These are phyloP conservation scores for Thymus mandschuricus DNA, from an alignment of 257 asterid genomes.

Conservation along the genomic window DNA sequence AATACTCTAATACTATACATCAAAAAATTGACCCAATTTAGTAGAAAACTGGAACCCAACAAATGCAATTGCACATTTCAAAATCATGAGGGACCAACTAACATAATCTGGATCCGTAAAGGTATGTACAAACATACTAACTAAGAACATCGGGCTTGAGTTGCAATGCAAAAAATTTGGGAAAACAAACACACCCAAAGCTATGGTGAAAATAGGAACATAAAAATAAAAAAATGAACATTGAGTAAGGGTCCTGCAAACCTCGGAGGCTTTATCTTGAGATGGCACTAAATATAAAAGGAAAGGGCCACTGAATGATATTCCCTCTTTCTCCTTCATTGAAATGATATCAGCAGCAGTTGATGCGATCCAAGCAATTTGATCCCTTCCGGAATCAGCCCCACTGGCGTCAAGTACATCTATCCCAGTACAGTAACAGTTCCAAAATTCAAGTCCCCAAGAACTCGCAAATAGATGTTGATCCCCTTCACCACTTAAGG, in stretches of 20 bases:
- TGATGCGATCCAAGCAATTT: constrained; percentile 90
- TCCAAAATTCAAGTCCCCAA: constrained; percentile 93
- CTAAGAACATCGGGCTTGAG: neutral
- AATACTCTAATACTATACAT: neutral
- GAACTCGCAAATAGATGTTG: constrained; percentile 54
- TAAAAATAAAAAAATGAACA: constrained; percentile 5
- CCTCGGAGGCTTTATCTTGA: constrained; percentile 79
- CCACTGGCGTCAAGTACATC: constrained; percentile 68
- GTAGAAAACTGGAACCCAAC: no score
- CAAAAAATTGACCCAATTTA: no score
- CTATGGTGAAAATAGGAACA: neutral
- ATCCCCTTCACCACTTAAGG: constrained; percentile 41
- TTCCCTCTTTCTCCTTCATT: constrained; percentile 73
- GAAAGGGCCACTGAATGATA: constrained; percentile 61
- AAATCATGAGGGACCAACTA: no score
- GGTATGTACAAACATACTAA: neutral
- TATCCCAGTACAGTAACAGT: constrained; percentile 56
- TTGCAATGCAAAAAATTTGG: neutral
- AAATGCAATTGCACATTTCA: neutral
- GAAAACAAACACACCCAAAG: neutral
- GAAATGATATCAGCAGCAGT: constrained; percentile 78
- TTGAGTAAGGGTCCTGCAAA: constrained; percentile 32
- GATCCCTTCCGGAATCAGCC: constrained; percentile 52
- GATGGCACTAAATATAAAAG: constrained; percentile 83
- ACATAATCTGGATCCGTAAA: no score